These are phyloP conservation scores for Venturia oleaginea DNA, from an alignment of 2,329 filamentous ascomycete genomes.

Conservation along the genomic window DNA sequence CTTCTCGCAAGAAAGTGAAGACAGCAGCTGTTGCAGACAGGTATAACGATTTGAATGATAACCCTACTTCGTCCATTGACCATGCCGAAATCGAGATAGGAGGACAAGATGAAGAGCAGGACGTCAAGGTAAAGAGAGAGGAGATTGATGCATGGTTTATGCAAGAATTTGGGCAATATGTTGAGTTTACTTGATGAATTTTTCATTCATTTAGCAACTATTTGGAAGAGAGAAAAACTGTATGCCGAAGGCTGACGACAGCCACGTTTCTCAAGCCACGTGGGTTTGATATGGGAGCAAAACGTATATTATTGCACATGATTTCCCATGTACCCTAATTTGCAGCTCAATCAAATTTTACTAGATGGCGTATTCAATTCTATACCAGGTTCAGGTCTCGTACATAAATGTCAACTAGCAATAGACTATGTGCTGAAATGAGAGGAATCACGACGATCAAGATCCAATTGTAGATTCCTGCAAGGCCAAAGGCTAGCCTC, in stretches of 20 bases:
- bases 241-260: neutral
- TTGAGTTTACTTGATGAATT: conserved; percentile 25
- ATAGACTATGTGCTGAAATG: no score
- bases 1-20: conserved; percentile 1
- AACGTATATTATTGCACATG: no score
- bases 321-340: no score
- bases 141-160: conserved; percentile 31
- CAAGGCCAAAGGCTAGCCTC: neutral
- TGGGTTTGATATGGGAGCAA: neutral
- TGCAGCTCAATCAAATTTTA: no score
- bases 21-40: neutral
- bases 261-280: neutral
- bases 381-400: no score
- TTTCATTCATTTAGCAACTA: neutral
- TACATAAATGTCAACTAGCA: no score
- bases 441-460: neutral
- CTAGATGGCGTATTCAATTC: no score
- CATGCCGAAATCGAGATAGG: neutral
- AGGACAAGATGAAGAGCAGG: conserved; percentile 8
- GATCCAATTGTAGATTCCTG: neutral
- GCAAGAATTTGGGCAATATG: conserved; percentile 30
- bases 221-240: neutral
- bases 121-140: conserved; percentile 15
- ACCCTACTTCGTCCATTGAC: neutral
- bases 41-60: neutral